Percentiles rank a stretch among this genome's conserved stretches.
phyloP scores from a whole-genome alignment of 129 eudicot genomes.

The Lactuca saligna region DNA sequence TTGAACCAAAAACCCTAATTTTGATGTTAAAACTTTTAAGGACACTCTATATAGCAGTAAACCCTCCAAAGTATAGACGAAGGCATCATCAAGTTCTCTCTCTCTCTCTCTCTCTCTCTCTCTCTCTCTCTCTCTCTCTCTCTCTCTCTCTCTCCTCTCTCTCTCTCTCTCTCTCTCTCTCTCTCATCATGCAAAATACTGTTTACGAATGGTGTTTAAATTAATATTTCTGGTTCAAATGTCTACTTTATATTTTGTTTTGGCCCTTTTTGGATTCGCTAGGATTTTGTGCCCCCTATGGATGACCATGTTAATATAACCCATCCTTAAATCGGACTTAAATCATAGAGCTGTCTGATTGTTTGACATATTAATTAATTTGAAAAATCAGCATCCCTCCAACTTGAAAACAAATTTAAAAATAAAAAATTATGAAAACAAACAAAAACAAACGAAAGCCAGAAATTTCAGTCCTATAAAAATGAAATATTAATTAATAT shows the following conservation, averaged over 20 bases:
- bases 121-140: no score
- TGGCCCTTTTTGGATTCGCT: conserved; percentile 52
- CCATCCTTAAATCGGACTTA: conserved; percentile 22
- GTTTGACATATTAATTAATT: conserved; percentile 11
- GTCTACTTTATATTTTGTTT: conserved; percentile 43
- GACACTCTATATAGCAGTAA: background rate
- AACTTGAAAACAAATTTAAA: background rate
- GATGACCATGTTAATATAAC: conserved; percentile 34
- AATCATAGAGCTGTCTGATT: conserved; percentile 18
- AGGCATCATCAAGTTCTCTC: conserved; percentile 19
- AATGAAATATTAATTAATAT: conserved; percentile 7
- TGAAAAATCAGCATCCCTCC: conserved; percentile 4
- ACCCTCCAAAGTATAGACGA: conserved; percentile 3
- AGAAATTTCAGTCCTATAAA: background rate
- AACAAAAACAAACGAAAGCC: conserved; percentile 1
- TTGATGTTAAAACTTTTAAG: background rate
- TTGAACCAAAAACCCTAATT: conserved; percentile 31
- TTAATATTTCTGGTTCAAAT: conserved; percentile 31
- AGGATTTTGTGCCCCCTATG: conserved; percentile 65
- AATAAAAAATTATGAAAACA: background rate
- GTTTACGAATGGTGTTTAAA: conserved; percentile 38
- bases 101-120: background rate
- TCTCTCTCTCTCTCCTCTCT: background rate
- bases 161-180: conserved; percentile 38
- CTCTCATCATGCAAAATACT: conserved; percentile 65